phyloP scores from a whole-genome alignment of 495 filamentous ascomycete species.

The Cryomyces minteri region DNA sequence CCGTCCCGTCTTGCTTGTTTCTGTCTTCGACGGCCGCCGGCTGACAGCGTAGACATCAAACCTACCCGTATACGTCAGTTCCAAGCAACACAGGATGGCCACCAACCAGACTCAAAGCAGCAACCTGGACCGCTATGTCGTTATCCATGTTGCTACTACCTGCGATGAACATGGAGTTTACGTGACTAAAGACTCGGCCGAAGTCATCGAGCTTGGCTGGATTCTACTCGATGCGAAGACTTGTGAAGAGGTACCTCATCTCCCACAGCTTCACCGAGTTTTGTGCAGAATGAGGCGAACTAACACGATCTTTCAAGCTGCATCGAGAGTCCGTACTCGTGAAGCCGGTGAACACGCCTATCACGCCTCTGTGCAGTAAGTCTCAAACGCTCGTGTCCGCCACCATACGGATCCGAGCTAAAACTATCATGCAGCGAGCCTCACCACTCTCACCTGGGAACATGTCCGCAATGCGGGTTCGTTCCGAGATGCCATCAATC shows the following conservation, averaged over 20 bases:
- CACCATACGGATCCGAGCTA: conserved; percentile 5
- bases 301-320: conserved; percentile 33
- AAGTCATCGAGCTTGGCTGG: conserved; percentile 98
- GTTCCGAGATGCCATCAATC: conserved; percentile 90
- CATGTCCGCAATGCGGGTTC: conserved; percentile 91
- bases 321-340: conserved; percentile 91
- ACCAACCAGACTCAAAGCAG: conserved; percentile 17
- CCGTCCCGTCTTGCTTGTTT: no score
- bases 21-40: no score
- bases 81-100: conserved; percentile 12
- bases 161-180: conserved; percentile 99
- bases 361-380: conserved; percentile 97
- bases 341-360: conserved; percentile 95
- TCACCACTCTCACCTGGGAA: conserved; percentile 97
- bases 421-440: conserved; percentile 44
- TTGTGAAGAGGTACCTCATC: conserved; percentile 60
- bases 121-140: conserved; percentile 85
- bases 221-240: conserved; percentile 82
- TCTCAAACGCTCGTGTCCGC: conserved; percentile 1
- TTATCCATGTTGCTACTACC: conserved; percentile 96
- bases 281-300: not conserved
- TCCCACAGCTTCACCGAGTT: not conserved
- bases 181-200: conserved; percentile 95
- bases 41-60: no score
- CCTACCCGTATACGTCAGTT: no score